Conservation (phyloP, 306 rosid genomes). For the Cicer arietinum region DNA sequence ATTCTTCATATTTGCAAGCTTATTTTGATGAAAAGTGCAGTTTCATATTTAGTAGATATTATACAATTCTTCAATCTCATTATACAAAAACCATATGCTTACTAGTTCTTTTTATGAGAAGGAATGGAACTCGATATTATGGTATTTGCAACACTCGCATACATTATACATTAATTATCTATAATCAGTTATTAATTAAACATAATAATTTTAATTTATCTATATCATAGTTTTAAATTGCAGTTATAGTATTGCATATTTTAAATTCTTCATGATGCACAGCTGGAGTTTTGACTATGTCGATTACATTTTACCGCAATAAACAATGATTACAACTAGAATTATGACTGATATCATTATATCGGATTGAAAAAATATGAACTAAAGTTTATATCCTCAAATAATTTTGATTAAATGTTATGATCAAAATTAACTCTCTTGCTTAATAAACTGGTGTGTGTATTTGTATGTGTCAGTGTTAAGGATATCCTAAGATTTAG, state of each 20-base stretch:
- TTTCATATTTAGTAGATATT: constrained; percentile 37
- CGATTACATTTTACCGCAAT: too few species aligned
- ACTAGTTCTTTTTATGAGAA: too few species aligned
- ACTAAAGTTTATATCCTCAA: background rate
- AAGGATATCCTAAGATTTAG: constrained; percentile 4
- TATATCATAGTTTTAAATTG: too few species aligned
- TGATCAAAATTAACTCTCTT: background rate
- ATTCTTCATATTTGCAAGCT: constrained; percentile 45
- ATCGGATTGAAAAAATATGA: background rate
- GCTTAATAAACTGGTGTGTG: background rate
- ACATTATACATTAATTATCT: too few species aligned
- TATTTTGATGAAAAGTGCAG: constrained; percentile 14
- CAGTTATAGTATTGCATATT: too few species aligned
- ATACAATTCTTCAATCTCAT: background rate
- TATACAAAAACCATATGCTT: constrained; percentile 3
- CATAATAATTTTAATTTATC: too few species aligned
- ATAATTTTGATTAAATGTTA: constrained; percentile 1
- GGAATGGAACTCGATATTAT: too few species aligned
- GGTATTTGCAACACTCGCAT: too few species aligned
- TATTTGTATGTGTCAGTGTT: background rate
- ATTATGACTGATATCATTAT: background rate
- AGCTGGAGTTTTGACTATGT: too few species aligned
- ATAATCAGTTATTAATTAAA: too few species aligned
- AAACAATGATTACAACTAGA: too few species aligned
- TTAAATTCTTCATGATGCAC: too few species aligned